Evolutionary conservation across 1,139 yeast species (phyloP).

Genomic region (Hemisphaericaspora xylofermentans): DNA sequence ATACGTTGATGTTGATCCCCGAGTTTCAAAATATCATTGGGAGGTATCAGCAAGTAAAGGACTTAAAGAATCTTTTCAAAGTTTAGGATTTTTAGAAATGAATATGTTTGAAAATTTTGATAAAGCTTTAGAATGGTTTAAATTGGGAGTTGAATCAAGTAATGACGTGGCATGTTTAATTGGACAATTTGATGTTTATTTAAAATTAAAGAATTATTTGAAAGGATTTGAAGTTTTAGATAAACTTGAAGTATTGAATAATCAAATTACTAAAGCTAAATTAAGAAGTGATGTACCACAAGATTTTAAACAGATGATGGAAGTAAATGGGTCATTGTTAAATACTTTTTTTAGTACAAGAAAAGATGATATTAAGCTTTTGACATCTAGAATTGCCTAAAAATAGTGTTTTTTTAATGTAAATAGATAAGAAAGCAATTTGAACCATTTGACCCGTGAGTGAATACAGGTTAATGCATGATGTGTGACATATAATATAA

Average conservation of each 20-base stretch:
- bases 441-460: too few relatives aligned
- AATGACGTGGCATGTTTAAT: slow-evolving; percentile 62
- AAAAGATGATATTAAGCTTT: slow-evolving; percentile 18
- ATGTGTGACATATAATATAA: too few relatives aligned
- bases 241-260: slow-evolving; percentile 19
- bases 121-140: slow-evolving; percentile 81
- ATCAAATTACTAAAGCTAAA: slow-evolving; percentile 19
- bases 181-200: slow-evolving; percentile 68
- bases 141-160: slow-evolving; percentile 66
- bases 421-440: too few relatives aligned
- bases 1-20: slow-evolving; percentile 54
- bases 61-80: slow-evolving; percentile 69
- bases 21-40: slow-evolving; percentile 62
- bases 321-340: slow-evolving; percentile 26
- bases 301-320: slow-evolving; percentile 24
- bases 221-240: slow-evolving; percentile 28
- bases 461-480: too few relatives aligned
- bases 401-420: slow-evolving; percentile 3
- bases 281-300: slow-evolving; percentile 25
- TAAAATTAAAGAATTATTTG: slow-evolving; percentile 26
- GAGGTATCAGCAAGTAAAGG: slow-evolving; percentile 79
- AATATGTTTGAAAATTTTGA: slow-evolving; percentile 54
- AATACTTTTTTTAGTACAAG: slow-evolving; percentile 34
- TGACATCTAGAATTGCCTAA: slow-evolving; percentile 4
- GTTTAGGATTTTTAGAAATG: slow-evolving; percentile 76